Base-by-base conservation (phyloP, 208 protist species). In the Tritrichomonas musculus region DNA sequence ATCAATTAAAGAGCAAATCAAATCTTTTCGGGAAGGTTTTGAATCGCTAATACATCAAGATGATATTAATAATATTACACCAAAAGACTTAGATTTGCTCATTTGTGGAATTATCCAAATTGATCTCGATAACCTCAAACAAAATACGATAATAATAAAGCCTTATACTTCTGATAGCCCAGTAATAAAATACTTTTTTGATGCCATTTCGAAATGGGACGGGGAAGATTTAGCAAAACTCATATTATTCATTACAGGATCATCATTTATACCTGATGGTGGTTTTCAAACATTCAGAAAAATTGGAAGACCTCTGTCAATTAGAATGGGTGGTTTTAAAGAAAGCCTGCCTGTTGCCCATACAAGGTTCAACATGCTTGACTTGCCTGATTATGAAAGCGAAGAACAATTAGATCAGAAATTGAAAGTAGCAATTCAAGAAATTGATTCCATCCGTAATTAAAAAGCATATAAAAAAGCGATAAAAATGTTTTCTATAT, bases 171-270 rank as follows among this genome's bases (percentile, higher is more conserved):
- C 88, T 39, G 88, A 96, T 92, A 96, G 14, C 9, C 50, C 4
- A 39, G 4, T 97, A 92, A 97, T 99, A 25, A 96, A 97, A 20
- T 99, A 98, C 98, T 99, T 99, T 96, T 99, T 98, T 98, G 96
- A 97, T 72, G 96, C 96, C 0, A 96, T 99, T 22, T 93, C 96
- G 13, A 94, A 95, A 72, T 97, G 98, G 95, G 88, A 44, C 8
- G 33, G 93, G 53, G 96, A 97, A 94, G 97, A 98, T 93, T 93
- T 96, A 17, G 97, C 98, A 0, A 97, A 97, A 84, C 95, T 99
- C 13, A 95, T 99, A 25, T 98, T 99, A 96, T 99, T 99, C 95
- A 97, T 98, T 8, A 99, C 98, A 0, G 98, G 98, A 69, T 98
- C 98, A 20, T 98, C 97, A 27, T 98, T 98, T 94, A 98, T 99